Evolutionary conservation across 2,329 filamentous ascomycete species (phyloP), one percentile per base, ranked within the genome.

Genomic region (Fusarium coffeatum): DNA sequence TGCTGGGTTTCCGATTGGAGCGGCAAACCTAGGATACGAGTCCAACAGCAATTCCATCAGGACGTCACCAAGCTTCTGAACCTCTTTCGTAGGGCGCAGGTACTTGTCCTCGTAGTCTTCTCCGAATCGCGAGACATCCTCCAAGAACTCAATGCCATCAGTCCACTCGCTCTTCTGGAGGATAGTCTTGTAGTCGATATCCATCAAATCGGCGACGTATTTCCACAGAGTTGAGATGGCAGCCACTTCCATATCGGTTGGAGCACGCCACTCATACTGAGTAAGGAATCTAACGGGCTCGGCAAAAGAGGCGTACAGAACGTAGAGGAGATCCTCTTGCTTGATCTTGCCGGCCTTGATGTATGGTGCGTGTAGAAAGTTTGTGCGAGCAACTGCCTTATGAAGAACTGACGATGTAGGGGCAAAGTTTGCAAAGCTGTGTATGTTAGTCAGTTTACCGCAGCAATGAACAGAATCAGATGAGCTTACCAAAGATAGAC

Each of bases 191-290:
- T 87, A 88, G 49, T 82, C 76, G 65, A 94, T 91, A 0, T 83
- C 85, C 87, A 94, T 91, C 55, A 87, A 87, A 71, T 93, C 89
- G 16, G 91, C 92, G 18, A 93, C 80, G 55, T 84, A 84, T 78
- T 92, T 92, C 91, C 91, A 94, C 73, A 92, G 88, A 1, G 87
- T 89, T 18, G 87, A 89, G 30, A 90, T 78, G 1, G 90, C 91
- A 66, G 90, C 92, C 12, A 83, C 77, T 78, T 94, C 92, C 78
- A 94, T 83, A 1, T 90, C 87, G 18, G 85, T 90, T 23, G 93
- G 77, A 7, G 80, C 41, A 3, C 92, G 86, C 92, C 92, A 95
- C 76, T 95, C 93, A 72, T 89, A 92, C 8, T 80, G 80, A 8
- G 83, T 77, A 32, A 92, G 85, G 83, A 91, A 93, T 16, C 85